These are phyloP conservation scores for Microascus cirrosus DNA, from an alignment of 2,329 filamentous ascomycete genomes.

Conservation along the genomic window DNA sequence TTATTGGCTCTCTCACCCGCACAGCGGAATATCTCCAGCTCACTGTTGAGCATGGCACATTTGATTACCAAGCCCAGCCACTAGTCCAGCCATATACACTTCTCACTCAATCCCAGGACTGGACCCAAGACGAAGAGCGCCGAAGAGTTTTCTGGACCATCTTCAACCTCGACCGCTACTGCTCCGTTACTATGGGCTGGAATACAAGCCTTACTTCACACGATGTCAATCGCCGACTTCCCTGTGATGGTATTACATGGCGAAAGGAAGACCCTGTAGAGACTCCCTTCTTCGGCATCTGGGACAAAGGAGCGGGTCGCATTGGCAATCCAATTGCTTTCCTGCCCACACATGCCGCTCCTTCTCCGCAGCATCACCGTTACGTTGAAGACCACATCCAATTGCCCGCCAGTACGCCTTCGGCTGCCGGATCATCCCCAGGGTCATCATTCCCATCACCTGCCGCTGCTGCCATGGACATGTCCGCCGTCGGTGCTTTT, in stretches of 20 bases:
- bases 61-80: constrained; percentile 10
- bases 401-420: constrained; percentile 1
- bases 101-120: constrained; percentile 13
- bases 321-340: constrained; percentile 21
- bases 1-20: constrained; percentile 17
- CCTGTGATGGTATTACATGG: constrained; percentile 25
- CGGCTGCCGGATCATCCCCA: constrained; percentile 5
- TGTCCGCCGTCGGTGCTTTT: constrained; percentile 26
- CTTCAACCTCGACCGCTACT: constrained; percentile 23
- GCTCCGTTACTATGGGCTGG: constrained; percentile 19
- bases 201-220: constrained; percentile 22
- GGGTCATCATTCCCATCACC: constrained; percentile 3
- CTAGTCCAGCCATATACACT: constrained; percentile 16
- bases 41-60: constrained; percentile 8
- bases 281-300: constrained; percentile 28
- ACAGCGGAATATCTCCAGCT: constrained; percentile 19
- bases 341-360: constrained; percentile 12
- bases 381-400: constrained; percentile 6
- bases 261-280: constrained; percentile 19
- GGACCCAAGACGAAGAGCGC: constrained; percentile 19
- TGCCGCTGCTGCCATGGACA: constrained; percentile 14
- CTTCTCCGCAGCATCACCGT: constrained; percentile 3
- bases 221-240: constrained; percentile 22
- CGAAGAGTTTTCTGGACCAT: constrained; percentile 24
- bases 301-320: constrained; percentile 20